Evolutionary conservation across 2,329 filamentous ascomycete genomes (phyloP).

Genomic region (Verticillium dahliae): DNA sequence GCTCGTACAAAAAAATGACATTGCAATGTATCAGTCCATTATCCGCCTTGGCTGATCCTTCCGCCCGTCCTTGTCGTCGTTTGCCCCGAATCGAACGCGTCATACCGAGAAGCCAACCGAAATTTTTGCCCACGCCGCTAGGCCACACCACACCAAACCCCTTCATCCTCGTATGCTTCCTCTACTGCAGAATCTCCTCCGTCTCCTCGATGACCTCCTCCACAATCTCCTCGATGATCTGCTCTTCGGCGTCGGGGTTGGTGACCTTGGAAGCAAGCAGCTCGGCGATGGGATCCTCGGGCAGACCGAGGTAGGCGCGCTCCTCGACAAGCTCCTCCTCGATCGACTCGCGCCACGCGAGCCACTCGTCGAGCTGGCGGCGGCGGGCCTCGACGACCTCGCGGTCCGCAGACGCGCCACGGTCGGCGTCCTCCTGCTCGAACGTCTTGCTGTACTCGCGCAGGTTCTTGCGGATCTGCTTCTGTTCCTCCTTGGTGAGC

Average conservation of each 20-base stretch:
- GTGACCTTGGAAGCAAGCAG: constrained; percentile 51
- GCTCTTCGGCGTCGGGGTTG: constrained; percentile 57
- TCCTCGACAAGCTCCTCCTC: constrained; percentile 69
- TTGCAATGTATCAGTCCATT: neutral
- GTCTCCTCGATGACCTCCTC: constrained; percentile 80
- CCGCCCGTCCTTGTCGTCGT: neutral
- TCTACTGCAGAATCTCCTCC: constrained; percentile 59
- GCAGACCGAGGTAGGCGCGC: constrained; percentile 59
- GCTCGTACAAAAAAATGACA: constrained; percentile 1
- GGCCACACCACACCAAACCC: neutral
- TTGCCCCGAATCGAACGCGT: neutral
- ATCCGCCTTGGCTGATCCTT: neutral
- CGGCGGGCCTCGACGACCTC: constrained; percentile 87
- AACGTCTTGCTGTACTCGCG: constrained; percentile 93
- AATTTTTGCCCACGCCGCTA: neutral
- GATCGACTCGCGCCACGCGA: constrained; percentile 70
- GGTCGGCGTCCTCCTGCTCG: constrained; percentile 90
- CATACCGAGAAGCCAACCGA: neutral
- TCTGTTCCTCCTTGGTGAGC: constrained; percentile 93
- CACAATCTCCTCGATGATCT: constrained; percentile 81
- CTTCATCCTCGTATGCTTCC: neutral
- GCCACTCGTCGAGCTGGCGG: constrained; percentile 80
- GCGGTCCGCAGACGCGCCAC: constrained; percentile 87
- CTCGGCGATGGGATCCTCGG: constrained; percentile 57
- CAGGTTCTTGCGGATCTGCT: constrained; percentile 95